A percentile compares a stretch with the other conserved stretches of the same genome.
These are phyloP conservation scores for Lactarius pseudohatsudake DNA, from an alignment of 768 basidiomycete species.

Conservation along the genomic window DNA sequence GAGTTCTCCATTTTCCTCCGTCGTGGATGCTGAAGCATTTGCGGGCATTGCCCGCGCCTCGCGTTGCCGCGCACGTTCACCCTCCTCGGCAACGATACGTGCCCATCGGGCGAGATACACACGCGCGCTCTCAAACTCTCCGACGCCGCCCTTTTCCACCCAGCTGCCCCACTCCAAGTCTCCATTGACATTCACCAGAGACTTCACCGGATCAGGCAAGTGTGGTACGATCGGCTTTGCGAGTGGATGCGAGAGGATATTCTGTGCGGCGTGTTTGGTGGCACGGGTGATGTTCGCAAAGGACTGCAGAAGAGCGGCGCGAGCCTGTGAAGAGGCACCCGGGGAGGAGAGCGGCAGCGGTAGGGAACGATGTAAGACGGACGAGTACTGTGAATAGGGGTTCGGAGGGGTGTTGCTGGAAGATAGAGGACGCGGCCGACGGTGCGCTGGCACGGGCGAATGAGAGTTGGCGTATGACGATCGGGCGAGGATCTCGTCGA, in stretches of 20 bases:
- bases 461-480: constrained; percentile 74
- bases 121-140: constrained; percentile 94
- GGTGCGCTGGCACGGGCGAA: constrained; percentile 82
- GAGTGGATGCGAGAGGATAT: constrained; percentile 91
- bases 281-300: constrained; percentile 94
- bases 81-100: constrained; percentile 95
- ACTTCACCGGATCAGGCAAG: constrained; percentile 90
- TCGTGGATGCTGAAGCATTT: constrained; percentile 40
- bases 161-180: constrained; percentile 93
- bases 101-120: constrained; percentile 98
- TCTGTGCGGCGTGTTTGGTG: constrained; percentile 90
- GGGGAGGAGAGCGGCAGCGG: constrained; percentile 50
- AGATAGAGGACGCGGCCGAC: constrained; percentile 67
- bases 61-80: constrained; percentile 79
- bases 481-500: constrained; percentile 82
- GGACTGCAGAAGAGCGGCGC: constrained; percentile 83
- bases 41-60: constrained; percentile 73
- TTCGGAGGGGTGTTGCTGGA: constrained; percentile 39
- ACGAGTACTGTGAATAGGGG: constrained; percentile 66
- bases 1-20: constrained; percentile 42
- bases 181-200: constrained; percentile 84
- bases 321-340: constrained; percentile 65
- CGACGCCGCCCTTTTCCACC: constrained; percentile 91
- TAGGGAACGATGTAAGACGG: constrained; percentile 79
- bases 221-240: constrained; percentile 96